Evolutionary conservation across 2,329 filamentous ascomycete genomes (phyloP), one percentile per base, ranked within the genome.

Genomic region (Thermothelomyces thermophilus): DNA sequence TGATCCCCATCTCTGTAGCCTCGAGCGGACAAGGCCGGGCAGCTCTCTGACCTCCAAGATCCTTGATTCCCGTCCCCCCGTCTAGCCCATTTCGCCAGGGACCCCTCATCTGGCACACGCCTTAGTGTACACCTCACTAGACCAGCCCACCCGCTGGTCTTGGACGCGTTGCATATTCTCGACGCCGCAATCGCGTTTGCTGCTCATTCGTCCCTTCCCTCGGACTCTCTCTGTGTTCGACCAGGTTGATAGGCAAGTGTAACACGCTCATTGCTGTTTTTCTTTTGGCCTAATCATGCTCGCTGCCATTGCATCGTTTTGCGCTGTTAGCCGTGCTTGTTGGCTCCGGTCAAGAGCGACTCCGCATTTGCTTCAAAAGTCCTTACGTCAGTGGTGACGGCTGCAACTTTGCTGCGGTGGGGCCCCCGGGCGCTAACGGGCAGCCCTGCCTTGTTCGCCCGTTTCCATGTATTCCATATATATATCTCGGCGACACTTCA

Each of bases 361-460:
- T 51, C 48, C 48, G 41, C 52, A 47, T 20, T n/a, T n/a, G 16
- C 33, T 31, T 14, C 19, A 17, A 33, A 42, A 36, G 20, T 44
- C 36, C 37, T 54, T 54, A 54, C 52, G 52, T 54, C 52, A 54
- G 48, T 46, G 48, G 48, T 51, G 48, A 51, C 46, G 45, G 48
- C 19, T 34, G 35, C 33, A 9, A n/a, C 17, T 20, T 48, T 30
- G 36, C 43, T 30, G 11, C 13, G 33, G 51, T 47, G 46, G 46
- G 22, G 44, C 43, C n/a, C n/a, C n/a, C 24, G 20, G 33, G 33
- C 42, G 43, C 40, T 47, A 43, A 50, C 7, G 28, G 8, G 7
- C 33, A 17, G 5, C 36, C 6, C 11, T 35, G 17, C 39, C 40
- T 41, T 47, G 42, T 41, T 40, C 34, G 34, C 28, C 4, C 24